Conservation (phyloP, 768 basidiomycete species). For the Leccinum boreale region DNA sequence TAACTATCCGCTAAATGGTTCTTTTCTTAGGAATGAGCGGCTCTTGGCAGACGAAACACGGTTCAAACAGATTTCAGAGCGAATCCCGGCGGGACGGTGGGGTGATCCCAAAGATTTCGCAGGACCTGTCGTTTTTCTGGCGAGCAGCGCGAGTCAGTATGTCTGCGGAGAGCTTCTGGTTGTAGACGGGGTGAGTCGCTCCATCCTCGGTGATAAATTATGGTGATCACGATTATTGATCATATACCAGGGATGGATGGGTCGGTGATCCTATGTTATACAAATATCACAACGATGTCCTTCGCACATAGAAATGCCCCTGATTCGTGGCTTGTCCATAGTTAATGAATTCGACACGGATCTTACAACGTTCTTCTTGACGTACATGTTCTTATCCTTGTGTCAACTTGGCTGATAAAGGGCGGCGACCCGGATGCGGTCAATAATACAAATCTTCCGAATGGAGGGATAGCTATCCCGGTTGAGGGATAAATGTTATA, state of each 20-base stretch:
- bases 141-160: constrained; percentile 61
- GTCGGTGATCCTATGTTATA: constrained; percentile 32
- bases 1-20: constrained; percentile 11
- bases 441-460: constrained; percentile 6
- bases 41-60: constrained; percentile 60
- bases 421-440: constrained; percentile 1
- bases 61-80: constrained; percentile 63
- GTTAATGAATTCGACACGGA: background rate
- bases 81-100: constrained; percentile 70
- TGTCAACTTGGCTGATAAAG: constrained; percentile 1
- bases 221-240: constrained; percentile 8
- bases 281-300: background rate
- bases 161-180: constrained; percentile 66
- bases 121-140: constrained; percentile 64
- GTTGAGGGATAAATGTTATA: background rate
- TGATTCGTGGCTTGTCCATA: background rate
- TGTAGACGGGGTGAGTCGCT: constrained; percentile 62
- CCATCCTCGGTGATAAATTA: background rate
- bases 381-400: constrained; percentile 14
- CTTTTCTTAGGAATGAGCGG: constrained; percentile 54
- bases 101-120: constrained; percentile 64
- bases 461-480: constrained; percentile 1
- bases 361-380: constrained; percentile 9
- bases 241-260: constrained; percentile 56
- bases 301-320: background rate